These are phyloP conservation scores for Crithidia brevicula DNA, from an alignment of 208 protist genomes.

Conservation along the genomic window DNA sequence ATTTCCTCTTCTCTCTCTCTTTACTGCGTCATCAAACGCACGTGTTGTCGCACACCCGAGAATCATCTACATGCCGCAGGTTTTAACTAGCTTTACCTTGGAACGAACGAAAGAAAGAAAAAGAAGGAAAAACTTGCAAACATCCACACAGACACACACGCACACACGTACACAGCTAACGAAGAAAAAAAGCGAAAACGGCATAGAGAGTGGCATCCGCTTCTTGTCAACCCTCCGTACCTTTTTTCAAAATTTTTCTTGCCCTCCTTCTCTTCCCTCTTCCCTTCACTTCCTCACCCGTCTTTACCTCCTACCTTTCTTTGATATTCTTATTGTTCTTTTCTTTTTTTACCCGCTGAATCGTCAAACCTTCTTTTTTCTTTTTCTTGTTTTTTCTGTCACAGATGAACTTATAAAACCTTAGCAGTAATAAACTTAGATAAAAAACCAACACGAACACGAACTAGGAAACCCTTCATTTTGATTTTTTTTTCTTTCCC, in stretches of 20 bases:
- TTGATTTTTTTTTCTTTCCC: slow-evolving; percentile 11
- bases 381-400: slow-evolving; percentile 9
- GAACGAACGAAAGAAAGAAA: no score
- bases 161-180: not conserved
- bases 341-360: not conserved
- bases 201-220: not conserved
- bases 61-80: no score
- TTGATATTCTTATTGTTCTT: slow-evolving; percentile 23
- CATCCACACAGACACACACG: slow-evolving; percentile 13
- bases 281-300: not conserved
- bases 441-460: not conserved
- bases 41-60: no score
- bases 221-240: not conserved
- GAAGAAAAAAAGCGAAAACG: not conserved
- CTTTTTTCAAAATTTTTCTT: no score
- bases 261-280: slow-evolving; percentile 13
- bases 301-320: not conserved
- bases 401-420: slow-evolving; percentile 12
- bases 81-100: no score
- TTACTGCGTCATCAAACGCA: no score
- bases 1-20: not conserved
- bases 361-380: slow-evolving; percentile 13
- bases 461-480: slow-evolving; percentile 7
- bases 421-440: slow-evolving; percentile 23
- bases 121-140: no score